phyloP scores from a whole-genome alignment of 306 rosid genomes.

The Corylus americana region DNA sequence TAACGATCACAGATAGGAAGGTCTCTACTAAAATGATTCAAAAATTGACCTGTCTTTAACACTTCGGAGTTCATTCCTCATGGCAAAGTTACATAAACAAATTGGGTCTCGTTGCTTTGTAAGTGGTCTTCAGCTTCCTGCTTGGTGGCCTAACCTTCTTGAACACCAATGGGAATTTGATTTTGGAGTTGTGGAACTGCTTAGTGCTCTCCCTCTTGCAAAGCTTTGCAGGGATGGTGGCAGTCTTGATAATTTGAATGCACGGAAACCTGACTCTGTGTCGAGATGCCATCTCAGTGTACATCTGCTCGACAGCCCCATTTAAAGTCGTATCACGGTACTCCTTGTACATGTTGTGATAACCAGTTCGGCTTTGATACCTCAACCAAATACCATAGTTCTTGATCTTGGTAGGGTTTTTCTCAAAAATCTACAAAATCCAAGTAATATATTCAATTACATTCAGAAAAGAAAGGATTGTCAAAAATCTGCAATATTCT shows the following conservation, averaged over 20 bases:
- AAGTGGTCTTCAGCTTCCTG: conserved; percentile 87
- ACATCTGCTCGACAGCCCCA: conserved; percentile 78
- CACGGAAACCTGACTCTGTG: conserved; percentile 89
- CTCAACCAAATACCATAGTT: conserved; percentile 89
- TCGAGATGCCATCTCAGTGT: conserved; percentile 89
- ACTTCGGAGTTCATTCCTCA: conserved; percentile 18
- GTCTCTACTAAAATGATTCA: conserved; percentile 18
- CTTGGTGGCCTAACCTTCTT: conserved; percentile 83
- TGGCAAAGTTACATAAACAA: conserved; percentile 67
- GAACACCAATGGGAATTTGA: conserved; percentile 85
- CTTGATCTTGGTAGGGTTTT: conserved; percentile 79
- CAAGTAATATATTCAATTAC: not conserved
- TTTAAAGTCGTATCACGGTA: conserved; percentile 86
- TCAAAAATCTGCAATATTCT: not conserved
- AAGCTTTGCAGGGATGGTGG: conserved; percentile 75
- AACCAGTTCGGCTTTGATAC: conserved; percentile 88
- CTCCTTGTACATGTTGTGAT: conserved; percentile 95
- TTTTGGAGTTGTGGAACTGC: conserved; percentile 83
- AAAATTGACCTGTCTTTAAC: conserved; percentile 4
- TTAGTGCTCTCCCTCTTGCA: conserved; percentile 95
- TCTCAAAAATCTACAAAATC: conserved; percentile 73
- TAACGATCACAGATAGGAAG: not conserved
- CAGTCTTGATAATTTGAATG: conserved; percentile 88
- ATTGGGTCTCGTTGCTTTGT: conserved; percentile 87
- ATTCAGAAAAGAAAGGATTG: not conserved